These are phyloP conservation scores for Wallacemonas sp. DNA, from an alignment of 208 protist species.

Conservation along the genomic window DNA sequence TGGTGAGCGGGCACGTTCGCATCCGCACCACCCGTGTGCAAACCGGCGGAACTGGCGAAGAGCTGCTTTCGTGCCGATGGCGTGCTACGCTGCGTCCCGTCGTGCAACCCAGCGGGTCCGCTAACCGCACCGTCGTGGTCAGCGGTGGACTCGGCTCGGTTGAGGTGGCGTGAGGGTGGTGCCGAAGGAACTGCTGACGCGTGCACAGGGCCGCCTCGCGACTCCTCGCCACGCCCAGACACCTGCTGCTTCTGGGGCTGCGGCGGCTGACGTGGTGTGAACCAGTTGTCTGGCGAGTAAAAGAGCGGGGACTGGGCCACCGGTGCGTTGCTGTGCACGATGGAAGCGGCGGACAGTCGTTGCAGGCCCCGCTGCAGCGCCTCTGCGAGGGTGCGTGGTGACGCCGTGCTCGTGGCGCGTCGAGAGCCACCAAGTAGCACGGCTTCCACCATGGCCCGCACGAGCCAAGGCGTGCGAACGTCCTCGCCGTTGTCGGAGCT, in stretches of 20 bases:
- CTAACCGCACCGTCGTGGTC: not conserved
- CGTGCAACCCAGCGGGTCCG: too few relatives aligned
- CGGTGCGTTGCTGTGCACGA: too few relatives aligned
- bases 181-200: too few relatives aligned
- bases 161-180: not conserved
- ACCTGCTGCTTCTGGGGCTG: too few relatives aligned
- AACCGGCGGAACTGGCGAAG: not conserved
- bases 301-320: not conserved
- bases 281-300: constrained; percentile 5
- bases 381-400: not conserved
- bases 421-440: too few relatives aligned
- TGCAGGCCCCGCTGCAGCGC: too few relatives aligned
- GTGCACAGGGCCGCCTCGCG: too few relatives aligned
- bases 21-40: not conserved
- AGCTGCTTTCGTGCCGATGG: constrained; percentile 5
- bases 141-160: not conserved
- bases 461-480: not conserved
- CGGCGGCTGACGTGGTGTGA: not conserved
- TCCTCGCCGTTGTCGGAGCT: not conserved
- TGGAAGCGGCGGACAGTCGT: too few relatives aligned
- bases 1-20: not conserved
- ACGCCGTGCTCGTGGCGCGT: too few relatives aligned
- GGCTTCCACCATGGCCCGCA: constrained; percentile 9
- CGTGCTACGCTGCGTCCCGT: too few relatives aligned
- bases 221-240: too few relatives aligned